Evolutionary conservation across 1,284 basidiomycete species (phyloP), one percentile per base, ranked within the genome.

Genomic region (Anthracocystis panici-leucophaei): DNA sequence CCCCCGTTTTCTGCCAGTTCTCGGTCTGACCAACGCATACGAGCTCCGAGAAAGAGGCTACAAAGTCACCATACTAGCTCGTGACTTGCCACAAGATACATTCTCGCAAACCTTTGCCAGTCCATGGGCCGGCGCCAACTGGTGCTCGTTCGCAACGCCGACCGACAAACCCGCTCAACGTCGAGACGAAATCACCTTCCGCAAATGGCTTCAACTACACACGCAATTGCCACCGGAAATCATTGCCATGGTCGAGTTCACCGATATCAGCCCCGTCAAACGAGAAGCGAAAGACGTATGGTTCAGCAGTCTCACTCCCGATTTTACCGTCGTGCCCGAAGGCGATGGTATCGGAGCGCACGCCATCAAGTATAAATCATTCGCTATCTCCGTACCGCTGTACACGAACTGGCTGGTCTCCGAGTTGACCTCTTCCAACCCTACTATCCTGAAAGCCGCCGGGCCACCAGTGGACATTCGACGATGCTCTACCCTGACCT

Each of bases 111-210:
- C 86, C 0, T 92, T 91, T 84, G 89, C 91, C 0, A 89, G 88
- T 65, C 91, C 91, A 0, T 92, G 91, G 89, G 91, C 91, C 88
- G 91, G 91, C 21, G 90, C 90, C 40, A 90, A 91, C 82, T 91
- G 90, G 90, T 88, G 88, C 18, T 90, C 91, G 5, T 88, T 88
- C 88, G 51, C 87, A 85, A 57, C 87, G 88, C 71, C 52, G 59
- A 75, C 40, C 80, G 67, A 71, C 33, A 64, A 57, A 18, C 27
- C 57, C 2, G 48, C 61, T 1, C 69, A 70, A 20, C 60, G 67
- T 9, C 61, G 76, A 1, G 80, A 82, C 44, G 64, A 57, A 10
- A 46, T 60, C 51, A 80, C 78, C 2, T 82, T 75, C 56, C 48
- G 46, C 3, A 66, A 60, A n/a, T 82, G 77, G 71, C 50, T 57